Base-by-base conservation (phyloP, 2,329 filamentous ascomycete genomes). In the Graphilbum sp. region DNA sequence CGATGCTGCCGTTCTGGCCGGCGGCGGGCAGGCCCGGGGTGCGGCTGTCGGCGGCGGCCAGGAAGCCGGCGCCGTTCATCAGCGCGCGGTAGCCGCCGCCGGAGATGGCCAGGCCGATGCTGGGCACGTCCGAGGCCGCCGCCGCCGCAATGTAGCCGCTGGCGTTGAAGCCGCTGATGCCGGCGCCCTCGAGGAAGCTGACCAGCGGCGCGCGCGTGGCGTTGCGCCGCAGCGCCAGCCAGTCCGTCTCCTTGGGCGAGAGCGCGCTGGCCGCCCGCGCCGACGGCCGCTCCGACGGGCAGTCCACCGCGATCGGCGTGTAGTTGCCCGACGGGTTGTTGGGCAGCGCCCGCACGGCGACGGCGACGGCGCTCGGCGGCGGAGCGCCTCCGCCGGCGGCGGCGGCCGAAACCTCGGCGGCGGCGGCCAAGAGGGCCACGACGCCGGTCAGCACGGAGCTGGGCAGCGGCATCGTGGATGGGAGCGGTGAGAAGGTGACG, bases 11-110 rank as follows among this genome's bases (percentile, higher is more conserved):
- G 27, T 29, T 29, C 5, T 9, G 7, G 4, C 82, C 82, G 4
- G 59, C 50, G 35, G 59, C 58, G 0, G 72, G 79, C 3, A 75
- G 63, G 39, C 72, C 71, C 0, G 63, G 54, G 0, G 80, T 86
- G 17, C 86, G 72, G 48, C 59, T 70, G 54, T 94, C 86, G 46
- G 85, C 87, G 0, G 85, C 86, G 23, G 80, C 72, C 15, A 93
- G 49, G 32, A 78, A 79, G 43, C 86, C 86, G 15, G 78, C 86
- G 29, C 83, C 85, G 51, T 81, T 88, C 62, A 87, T 64, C 61
- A 92, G 65, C n/a, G 86, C 85, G 40, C 86, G 69, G 54, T 90
- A 93, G 27, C 86, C 86, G 52, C 86, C 86, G 12, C 85, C 85
- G 0, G 83, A 90, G 33, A 81, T 63, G 11, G 85, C 82, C 44